These are phyloP conservation scores for Alectoria sarmentosa DNA, from an alignment of 495 filamentous ascomycete genomes.

Conservation along the genomic window DNA sequence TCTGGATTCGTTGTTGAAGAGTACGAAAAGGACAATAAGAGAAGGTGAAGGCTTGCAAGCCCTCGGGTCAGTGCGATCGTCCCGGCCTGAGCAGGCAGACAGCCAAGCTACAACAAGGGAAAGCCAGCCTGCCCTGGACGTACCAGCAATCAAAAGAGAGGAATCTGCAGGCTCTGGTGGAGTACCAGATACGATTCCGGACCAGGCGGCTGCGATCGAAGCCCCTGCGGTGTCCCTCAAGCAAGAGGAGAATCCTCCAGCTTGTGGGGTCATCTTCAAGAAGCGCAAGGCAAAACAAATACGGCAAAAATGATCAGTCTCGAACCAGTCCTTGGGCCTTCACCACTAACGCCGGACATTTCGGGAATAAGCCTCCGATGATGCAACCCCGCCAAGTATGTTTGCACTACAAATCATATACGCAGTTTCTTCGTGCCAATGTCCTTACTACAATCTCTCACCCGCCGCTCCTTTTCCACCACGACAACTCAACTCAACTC, in stretches of 20 bases:
- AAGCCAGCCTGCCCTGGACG: neutral
- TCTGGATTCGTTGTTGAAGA: constrained; percentile 60
- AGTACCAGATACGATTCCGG: neutral
- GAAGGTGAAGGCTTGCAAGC: constrained; percentile 22
- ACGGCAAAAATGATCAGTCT: constrained; percentile 40
- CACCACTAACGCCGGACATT: constrained; percentile 8
- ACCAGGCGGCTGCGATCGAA: constrained; percentile 9
- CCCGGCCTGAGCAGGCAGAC: neutral
- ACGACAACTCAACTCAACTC: neutral
- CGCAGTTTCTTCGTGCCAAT: neutral
- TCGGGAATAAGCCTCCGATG: neutral
- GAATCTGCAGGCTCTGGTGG: constrained; percentile 9
- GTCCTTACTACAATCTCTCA: constrained; percentile 9
- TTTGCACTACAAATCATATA: neutral
- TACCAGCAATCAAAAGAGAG: constrained; percentile 28
- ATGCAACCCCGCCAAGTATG: constrained; percentile 1
- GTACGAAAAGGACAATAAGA: constrained; percentile 30
- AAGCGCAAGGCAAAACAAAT: constrained; percentile 81
- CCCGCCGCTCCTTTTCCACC: neutral
- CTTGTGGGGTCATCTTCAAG: constrained; percentile 66
- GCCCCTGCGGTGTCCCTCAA: constrained; percentile 2
- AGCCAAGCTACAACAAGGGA: neutral
- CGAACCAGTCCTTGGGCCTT: neutral
- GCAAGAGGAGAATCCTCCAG: constrained; percentile 29
- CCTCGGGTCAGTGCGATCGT: neutral